phyloP scores from a whole-genome alignment of 1,139 yeast genomes.

The Pneumocystis murina region DNA sequence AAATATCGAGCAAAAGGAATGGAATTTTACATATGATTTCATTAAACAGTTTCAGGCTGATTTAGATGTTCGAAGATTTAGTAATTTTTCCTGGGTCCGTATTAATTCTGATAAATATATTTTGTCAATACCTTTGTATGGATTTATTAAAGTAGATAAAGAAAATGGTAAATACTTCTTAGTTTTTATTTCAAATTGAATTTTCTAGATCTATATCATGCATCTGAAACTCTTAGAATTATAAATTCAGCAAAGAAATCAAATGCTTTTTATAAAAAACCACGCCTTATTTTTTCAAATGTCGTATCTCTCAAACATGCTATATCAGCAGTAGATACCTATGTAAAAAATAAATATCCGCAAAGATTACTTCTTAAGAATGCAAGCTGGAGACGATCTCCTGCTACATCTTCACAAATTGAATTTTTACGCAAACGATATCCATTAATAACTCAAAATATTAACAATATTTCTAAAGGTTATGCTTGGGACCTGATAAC shows the following conservation, averaged over 20 bases:
- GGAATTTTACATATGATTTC: conserved; percentile 7
- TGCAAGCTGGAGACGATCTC: conserved; percentile 18
- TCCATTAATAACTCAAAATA: conserved; percentile 1
- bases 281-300: conserved; percentile 10
- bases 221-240: neutral
- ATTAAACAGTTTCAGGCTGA: conserved; percentile 5
- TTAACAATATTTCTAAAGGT: conserved; percentile 7
- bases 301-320: conserved; percentile 15
- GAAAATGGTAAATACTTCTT: neutral
- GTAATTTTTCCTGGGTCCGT: neutral
- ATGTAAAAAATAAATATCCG: conserved; percentile 13
- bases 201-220: neutral
- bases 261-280: conserved; percentile 5
- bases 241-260: neutral
- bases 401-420: conserved; percentile 14
- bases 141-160: conserved; percentile 9
- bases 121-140: conserved; percentile 1
- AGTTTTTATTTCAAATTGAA: neutral
- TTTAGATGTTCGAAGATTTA: neutral
- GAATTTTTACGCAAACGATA: conserved; percentile 7
- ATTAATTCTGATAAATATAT: conserved; percentile 1
- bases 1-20: conserved; percentile 7
- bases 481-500: conserved; percentile 12
- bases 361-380: conserved; percentile 12
- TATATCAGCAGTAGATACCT: conserved; percentile 17